phyloP scores from a whole-genome alignment of 129 eudicot species.

The Arctium minus region DNA sequence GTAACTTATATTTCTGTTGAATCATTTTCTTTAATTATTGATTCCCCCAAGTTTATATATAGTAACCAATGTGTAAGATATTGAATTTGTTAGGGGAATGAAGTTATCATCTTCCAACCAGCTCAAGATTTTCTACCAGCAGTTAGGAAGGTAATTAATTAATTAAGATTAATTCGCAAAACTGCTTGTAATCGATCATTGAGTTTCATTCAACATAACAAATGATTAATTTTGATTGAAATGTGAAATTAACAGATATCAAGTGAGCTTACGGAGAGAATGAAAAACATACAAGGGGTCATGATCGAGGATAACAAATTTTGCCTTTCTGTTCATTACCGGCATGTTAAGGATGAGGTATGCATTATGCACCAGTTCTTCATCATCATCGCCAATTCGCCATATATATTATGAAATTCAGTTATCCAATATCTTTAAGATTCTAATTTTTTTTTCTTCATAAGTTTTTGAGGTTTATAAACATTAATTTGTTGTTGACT shows the following conservation, averaged over 20 bases:
- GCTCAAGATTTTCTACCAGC: conserved; percentile 32
- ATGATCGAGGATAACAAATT: conserved; percentile 48
- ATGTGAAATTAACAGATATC: conserved; percentile 16
- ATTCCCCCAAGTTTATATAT: neutral
- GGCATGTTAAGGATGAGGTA: conserved; percentile 56
- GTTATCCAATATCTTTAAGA: neutral
- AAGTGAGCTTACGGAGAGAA: conserved; percentile 32
- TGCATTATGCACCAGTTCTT: neutral
- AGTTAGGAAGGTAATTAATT: conserved; percentile 15
- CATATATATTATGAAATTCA: too few species aligned
- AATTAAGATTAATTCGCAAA: neutral
- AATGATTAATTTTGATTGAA: neutral
- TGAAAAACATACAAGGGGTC: conserved; percentile 34
- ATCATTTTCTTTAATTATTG: neutral
- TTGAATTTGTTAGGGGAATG: conserved; percentile 26
- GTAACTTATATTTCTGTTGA: conserved; percentile 5
- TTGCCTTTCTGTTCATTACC: conserved; percentile 55
- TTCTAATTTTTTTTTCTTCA: too few species aligned
- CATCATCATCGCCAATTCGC: neutral
- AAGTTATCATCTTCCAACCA: conserved; percentile 30
- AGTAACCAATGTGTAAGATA: neutral
- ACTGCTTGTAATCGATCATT: neutral
- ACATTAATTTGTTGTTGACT: neutral
- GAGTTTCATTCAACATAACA: neutral
- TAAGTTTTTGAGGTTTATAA: neutral